Evolutionary conservation across 495 filamentous ascomycete genomes (phyloP), one percentile per base, ranked within the genome.

Genomic region (Xylaria castorea): DNA sequence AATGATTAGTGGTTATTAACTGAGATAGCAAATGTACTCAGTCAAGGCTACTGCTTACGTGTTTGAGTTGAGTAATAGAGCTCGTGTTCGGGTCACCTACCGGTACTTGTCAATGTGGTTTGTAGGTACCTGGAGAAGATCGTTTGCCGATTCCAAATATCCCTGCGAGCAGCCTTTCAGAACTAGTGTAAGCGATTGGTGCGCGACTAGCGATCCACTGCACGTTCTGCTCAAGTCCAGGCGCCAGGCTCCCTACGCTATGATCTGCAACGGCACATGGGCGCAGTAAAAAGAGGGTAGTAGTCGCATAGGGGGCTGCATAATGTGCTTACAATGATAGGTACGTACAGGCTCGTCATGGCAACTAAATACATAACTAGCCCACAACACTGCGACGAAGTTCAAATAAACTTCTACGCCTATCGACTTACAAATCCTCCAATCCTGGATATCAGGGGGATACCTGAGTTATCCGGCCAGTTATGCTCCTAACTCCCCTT

Each of bases 401-500:
- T 34, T 46, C 25, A 44, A 46, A 48, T 34, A 25, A 25, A 14
- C 51, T 55, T 55, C 34, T 42, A 22, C 25, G 67, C 53, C 11
- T 36, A 32, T 30, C 22, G 57, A 30, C 66, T 57, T 44, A 68
- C 42, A 57, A 50, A 9, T 25, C 64, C 64, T 53, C 64, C 46
- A 57, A 40, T 68, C 12, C 36, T 57, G n/a, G 25, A 69, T 32
- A 69, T 46, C 22, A 64, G 22, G 61, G 61, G 32, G 61, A 27
- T 64, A 64, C 61, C 66, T 48, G 53, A 34, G 16, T 38, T 48
- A 46, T 46, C 20, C 53, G 27, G 5, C 53, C 67, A 69, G 34
- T 51, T 48, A 46, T 69, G 67, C 53, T 60, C 67, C 67, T 3
- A 69, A 69, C 67, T 69, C 67, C 67, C 48, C 53, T 67, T 48